Base-by-base conservation (phyloP, 306 rosid species). In the Herpetospermum pedunculosum region DNA sequence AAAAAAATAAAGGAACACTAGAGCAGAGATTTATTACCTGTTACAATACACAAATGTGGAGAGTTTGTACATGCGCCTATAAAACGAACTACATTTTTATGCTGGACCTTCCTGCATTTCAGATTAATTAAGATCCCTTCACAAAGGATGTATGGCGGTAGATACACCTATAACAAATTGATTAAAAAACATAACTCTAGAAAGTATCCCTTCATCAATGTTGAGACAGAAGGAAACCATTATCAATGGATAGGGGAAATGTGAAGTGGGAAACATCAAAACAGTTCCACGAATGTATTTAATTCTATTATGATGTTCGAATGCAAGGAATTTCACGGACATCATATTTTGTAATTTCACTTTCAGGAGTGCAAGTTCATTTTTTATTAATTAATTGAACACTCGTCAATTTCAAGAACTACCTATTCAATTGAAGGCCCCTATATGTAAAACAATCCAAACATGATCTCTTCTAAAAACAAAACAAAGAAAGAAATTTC, bases 1-100 rank as follows among this genome's bases (percentile, higher is more conserved):
- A 44, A 72, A 8, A 25, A 75, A 35, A 44, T 43, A 70, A n/a
- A 11, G 26, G 38, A 77, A 8, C 7, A 30, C 34, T 19, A 29
- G 10, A 72, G 62, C 18, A 50, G 78, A 74, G 59, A 79, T 74
- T 59, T 68, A 43, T 28, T 83, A 91, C 99, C 99, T 82, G 99
- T 95, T 72, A 95, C 86, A 77, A 95, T 91, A 87, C 92, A 89
- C 85, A 95, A 81, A 84, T 91, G 84, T 23, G 97, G 96, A 81
- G 88, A 81, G 78, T 83, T 88, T 32, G 99, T 87, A 84, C 96
- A 88, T 15, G 99, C 97, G 47, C 99, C 97, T 48, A 95, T 89
- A 80, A 95, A 95, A 64, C 92, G 85, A 77, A 95, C 99, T 73
- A 95, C 96, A 87, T 95, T 95, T 82, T 80, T 84, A 77, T 95